phyloP scores from a whole-genome alignment of 306 rosid genomes.

The Trichosanthes cucumerina region DNA sequence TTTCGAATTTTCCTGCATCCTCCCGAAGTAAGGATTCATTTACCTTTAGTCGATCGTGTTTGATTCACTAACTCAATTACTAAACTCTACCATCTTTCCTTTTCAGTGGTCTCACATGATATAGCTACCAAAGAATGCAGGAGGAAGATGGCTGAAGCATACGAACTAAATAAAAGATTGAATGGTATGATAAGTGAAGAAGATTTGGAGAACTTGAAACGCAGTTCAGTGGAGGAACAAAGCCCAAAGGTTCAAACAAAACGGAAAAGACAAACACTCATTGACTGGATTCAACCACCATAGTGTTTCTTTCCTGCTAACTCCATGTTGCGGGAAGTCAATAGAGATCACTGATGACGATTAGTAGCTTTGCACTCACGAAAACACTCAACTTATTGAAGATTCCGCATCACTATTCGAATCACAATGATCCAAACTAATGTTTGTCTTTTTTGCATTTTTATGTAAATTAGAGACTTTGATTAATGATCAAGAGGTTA shows the following conservation, averaged over 20 bases:
- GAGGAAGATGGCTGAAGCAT: constrained; percentile 64
- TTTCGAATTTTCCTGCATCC: neutral
- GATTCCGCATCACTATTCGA: neutral
- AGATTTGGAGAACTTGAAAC: constrained; percentile 41
- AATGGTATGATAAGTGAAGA: constrained; percentile 52
- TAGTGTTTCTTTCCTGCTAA: neutral
- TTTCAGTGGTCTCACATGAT: constrained; percentile 84
- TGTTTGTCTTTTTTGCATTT: neutral
- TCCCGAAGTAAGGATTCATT: neutral
- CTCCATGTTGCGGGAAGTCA: neutral
- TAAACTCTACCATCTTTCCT: neutral
- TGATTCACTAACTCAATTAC: neutral
- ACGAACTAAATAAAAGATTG: constrained; percentile 59
- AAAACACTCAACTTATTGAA: neutral
- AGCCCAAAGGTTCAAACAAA: constrained; percentile 28
- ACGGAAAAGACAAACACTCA: constrained; percentile 34
- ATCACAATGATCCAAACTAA: neutral
- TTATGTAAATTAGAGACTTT: neutral
- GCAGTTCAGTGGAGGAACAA: constrained; percentile 40
- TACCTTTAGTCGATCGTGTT: neutral
- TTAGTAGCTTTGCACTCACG: neutral
- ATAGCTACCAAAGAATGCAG: constrained; percentile 72
- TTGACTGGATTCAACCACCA: constrained; percentile 16
- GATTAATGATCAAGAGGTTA: no score
- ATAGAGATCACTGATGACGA: neutral